Evolutionary conservation across 139 green algal genomes (phyloP).

Genomic region (Chlorella sp.): DNA sequence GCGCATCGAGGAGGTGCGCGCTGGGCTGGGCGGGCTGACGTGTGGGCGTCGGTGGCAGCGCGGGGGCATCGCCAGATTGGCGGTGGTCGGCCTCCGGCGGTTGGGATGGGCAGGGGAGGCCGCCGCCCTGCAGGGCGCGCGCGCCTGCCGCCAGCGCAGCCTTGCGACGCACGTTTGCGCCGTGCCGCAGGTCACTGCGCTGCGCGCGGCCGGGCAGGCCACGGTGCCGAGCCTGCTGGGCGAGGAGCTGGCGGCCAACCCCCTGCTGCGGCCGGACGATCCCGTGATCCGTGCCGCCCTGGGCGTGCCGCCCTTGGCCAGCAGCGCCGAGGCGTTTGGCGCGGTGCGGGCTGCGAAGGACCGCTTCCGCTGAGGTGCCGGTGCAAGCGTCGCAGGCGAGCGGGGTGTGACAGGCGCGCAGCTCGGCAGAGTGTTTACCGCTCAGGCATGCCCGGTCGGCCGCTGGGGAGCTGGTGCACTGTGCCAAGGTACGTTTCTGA

Average conservation of each 20-base stretch:
- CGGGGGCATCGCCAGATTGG: not conserved
- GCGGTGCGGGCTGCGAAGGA: conserved; percentile 80
- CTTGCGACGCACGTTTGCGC: conserved; percentile 6
- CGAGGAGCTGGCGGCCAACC: conserved; percentile 88
- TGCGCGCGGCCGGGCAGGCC: conserved; percentile 50
- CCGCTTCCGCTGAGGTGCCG: conserved; percentile 54
- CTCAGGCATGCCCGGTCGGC: no score
- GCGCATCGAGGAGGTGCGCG: conserved; percentile 63
- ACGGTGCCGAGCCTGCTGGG: conserved; percentile 79
- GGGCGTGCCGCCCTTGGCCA: conserved; percentile 43
- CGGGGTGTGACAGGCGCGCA: no score
- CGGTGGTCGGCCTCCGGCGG: not conserved
- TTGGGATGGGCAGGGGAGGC: not conserved
- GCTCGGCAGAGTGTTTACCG: no score
- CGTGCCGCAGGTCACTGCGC: not conserved
- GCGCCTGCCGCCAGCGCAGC: not conserved
- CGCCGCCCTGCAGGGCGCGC: not conserved
- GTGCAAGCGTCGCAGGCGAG: no score
- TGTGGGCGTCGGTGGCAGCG: conserved; percentile 47
- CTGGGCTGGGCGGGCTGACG: no score
- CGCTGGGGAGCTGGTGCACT: no score
- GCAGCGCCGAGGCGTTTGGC: conserved; percentile 70
- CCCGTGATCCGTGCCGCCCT: conserved; percentile 58
- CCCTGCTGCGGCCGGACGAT: conserved; percentile 79
- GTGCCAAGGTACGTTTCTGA: no score